phyloP scores from a whole-genome alignment of 306 rosid species.

The Medicago truncatula region MtrunA17r5.0-ANR NC_053043.1:48874001-48874500 shows the following conservation, averaged over 20 bases:
- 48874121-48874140: slow-evolving; percentile 20
- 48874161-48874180: slow-evolving; percentile 33
- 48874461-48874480: background rate
- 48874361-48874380: background rate
- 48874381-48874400: background rate
- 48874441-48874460: background rate
- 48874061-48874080: slow-evolving; percentile 29
- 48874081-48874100: slow-evolving; percentile 1
- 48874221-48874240: background rate
- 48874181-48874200: slow-evolving; percentile 27
- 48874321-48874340: background rate
- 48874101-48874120: slow-evolving; percentile 13
- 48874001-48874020: no score
- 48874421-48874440: background rate
- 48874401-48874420: background rate
- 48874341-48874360: background rate
- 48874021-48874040: background rate
- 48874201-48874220: slow-evolving; percentile 33
- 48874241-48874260: background rate
- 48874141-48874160: slow-evolving; percentile 2
- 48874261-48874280: background rate
- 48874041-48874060: background rate
- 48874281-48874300: slow-evolving; percentile 7
- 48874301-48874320: background rate
- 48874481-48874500: background rate